Evolutionary conservation across 306 rosid genomes (phyloP).

Genomic region (Crataegus laevigata): DNA sequence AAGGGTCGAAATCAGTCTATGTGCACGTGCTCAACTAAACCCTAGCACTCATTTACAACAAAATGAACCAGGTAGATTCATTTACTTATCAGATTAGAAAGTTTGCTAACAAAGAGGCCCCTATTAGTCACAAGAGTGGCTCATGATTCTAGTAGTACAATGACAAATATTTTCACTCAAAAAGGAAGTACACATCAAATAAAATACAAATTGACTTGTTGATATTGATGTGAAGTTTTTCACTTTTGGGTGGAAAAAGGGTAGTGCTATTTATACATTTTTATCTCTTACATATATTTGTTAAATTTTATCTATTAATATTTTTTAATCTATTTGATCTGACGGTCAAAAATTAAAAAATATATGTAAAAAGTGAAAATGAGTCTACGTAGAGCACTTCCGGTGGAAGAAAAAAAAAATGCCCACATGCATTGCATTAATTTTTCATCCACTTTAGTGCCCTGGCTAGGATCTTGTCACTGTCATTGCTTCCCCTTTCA

Average conservation of each 20-base stretch:
- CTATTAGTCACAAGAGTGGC: background rate
- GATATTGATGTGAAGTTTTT: slow-evolving; percentile 56
- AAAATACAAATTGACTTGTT: slow-evolving; percentile 19
- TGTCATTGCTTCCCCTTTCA: slow-evolving; percentile 28
- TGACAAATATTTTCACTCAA: background rate
- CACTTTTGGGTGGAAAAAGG: slow-evolving; percentile 15
- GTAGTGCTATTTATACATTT: too few relatives aligned
- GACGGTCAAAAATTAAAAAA: rapidly evolving
- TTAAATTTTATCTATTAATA: too few relatives aligned
- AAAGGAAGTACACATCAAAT: background rate
- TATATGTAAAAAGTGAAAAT: too few relatives aligned
- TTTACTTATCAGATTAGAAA: background rate
- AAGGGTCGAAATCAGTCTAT: background rate
- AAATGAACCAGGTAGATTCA: background rate
- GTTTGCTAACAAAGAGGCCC: background rate
- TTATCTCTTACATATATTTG: too few relatives aligned
- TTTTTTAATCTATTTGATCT: too few relatives aligned
- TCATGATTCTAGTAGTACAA: background rate
- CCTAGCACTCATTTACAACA: background rate
- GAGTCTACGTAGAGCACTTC: too few relatives aligned
- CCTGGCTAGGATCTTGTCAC: slow-evolving; percentile 35
- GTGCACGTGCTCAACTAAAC: background rate
- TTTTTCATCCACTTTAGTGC: slow-evolving; percentile 13
- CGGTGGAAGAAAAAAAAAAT: background rate
- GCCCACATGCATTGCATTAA: background rate